Conservation (phyloP, 2,329 filamentous ascomycete species). For the Trichoderma sp. region DNA sequence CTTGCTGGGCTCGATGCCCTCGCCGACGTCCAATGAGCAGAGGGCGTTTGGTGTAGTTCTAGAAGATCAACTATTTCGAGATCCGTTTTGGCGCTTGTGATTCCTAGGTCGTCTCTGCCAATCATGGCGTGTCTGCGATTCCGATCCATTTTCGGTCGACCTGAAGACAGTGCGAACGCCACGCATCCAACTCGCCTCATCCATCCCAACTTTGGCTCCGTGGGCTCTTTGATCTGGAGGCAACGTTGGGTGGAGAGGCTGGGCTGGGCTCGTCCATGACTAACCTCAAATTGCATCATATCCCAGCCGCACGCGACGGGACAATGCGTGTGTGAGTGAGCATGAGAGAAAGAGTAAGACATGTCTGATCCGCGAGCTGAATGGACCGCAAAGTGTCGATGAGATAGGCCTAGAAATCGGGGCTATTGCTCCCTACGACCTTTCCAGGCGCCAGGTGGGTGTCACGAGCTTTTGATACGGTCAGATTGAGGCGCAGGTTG, state of each 20-base stretch:
- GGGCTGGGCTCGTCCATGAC: neutral
- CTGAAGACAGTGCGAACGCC: constrained; percentile 30
- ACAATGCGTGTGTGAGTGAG: neutral
- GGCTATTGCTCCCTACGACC: neutral
- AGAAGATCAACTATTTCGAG: constrained; percentile 21
- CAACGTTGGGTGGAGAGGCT: neutral
- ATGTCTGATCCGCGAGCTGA: neutral
- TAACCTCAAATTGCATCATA: neutral
- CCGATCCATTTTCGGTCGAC: constrained; percentile 38
- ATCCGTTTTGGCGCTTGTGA: constrained; percentile 8
- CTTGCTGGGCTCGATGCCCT: neutral
- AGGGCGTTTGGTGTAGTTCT: constrained; percentile 20
- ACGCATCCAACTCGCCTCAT: neutral
- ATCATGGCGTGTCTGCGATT: constrained; percentile 24
- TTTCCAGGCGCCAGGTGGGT: neutral
- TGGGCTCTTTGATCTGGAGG: neutral
- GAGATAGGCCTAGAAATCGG: neutral
- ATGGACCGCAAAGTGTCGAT: neutral
- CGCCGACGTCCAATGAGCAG: constrained; percentile 13
- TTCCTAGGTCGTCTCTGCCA: neutral
- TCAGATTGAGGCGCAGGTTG: neutral
- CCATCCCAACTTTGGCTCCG: neutral
- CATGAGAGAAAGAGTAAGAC: neutral
- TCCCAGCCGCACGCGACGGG: constrained; percentile 3
- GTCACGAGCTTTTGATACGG: neutral